Percentiles rank a stretch among this genome's conserved stretches.
Evolutionary conservation across 2,329 filamentous ascomycete species (phyloP).

Genomic region (Fusarium anguioides): DNA sequence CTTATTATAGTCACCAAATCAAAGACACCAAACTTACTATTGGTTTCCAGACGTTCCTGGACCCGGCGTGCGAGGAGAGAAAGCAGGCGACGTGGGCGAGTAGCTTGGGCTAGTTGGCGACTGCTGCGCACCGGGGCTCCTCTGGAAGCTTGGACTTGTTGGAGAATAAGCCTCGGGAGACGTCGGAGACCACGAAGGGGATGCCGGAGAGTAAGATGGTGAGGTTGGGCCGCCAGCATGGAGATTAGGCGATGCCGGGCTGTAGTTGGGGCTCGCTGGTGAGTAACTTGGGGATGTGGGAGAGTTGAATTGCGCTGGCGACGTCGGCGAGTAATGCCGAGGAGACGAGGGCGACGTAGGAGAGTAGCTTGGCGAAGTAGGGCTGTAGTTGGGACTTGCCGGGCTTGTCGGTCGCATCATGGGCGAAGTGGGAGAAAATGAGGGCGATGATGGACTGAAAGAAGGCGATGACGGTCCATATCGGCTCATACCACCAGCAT

Average conservation of each 20-base stretch:
- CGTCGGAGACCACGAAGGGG: slow-evolving; percentile 82
- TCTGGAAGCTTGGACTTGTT: slow-evolving; percentile 70
- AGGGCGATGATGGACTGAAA: slow-evolving; percentile 72
- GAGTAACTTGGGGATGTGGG: slow-evolving; percentile 80
- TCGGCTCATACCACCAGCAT: slow-evolving; percentile 59
- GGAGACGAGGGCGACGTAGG: slow-evolving; percentile 69
- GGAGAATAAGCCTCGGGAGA: slow-evolving; percentile 73
- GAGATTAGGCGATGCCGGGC: slow-evolving; percentile 72
- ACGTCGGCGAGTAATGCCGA: slow-evolving; percentile 74
- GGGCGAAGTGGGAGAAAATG: slow-evolving; percentile 72
- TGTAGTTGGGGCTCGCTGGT: slow-evolving; percentile 77
- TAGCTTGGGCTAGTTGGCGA: slow-evolving; percentile 78
- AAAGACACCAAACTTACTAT: slow-evolving; percentile 48
- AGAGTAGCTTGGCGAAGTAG: slow-evolving; percentile 73
- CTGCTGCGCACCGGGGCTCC: slow-evolving; percentile 63
- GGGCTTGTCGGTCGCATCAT: slow-evolving; percentile 66
- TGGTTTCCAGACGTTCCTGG: slow-evolving; percentile 57
- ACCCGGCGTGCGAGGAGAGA: slow-evolving; percentile 59
- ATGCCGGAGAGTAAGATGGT: slow-evolving; percentile 75
- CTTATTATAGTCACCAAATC: not conserved
- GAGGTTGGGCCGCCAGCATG: slow-evolving; percentile 60
- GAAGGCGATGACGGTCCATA: slow-evolving; percentile 67
- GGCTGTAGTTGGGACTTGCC: slow-evolving; percentile 71
- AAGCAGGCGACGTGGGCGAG: slow-evolving; percentile 69
- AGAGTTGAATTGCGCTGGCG: slow-evolving; percentile 77